Conservation (phyloP, 345 rosid species). For the Eutrema japonicum region DNA sequence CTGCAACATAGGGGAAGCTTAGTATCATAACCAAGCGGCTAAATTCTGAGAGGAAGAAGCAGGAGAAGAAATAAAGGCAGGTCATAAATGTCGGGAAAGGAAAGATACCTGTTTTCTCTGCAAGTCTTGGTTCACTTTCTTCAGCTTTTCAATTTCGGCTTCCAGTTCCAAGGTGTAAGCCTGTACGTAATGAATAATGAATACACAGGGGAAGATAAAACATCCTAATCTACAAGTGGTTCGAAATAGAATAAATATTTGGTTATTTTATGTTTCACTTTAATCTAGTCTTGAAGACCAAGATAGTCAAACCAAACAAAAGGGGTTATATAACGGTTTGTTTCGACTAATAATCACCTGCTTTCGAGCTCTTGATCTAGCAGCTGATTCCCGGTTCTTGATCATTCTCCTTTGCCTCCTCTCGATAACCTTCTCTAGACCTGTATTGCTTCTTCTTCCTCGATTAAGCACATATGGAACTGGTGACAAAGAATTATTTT, state of each 20-base stretch:
- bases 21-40: constrained; percentile 25
- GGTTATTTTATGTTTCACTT: constrained; percentile 6
- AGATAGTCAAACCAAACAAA: constrained; percentile 10
- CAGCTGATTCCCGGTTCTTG: constrained; percentile 97
- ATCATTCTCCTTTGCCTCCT: constrained; percentile 99
- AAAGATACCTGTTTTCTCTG: constrained; percentile 70
- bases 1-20: constrained; percentile 51
- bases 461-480: constrained; percentile 75
- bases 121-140: constrained; percentile 75
- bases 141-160: constrained; percentile 85
- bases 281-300: not conserved
- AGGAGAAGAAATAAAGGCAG: constrained; percentile 2
- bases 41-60: not conserved
- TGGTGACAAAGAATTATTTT: constrained; percentile 70
- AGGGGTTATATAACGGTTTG: not conserved
- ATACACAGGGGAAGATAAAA: not conserved
- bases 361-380: constrained; percentile 96
- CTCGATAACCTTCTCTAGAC: constrained; percentile 87
- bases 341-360: constrained; percentile 59
- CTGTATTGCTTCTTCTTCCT: constrained; percentile 67
- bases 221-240: constrained; percentile 16
- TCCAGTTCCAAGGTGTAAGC: constrained; percentile 98
- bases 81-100: not conserved
- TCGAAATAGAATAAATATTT: constrained; percentile 13
- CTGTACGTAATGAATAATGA: constrained; percentile 48